Evolutionary conservation across 768 basidiomycete species (phyloP), one percentile per base, ranked within the genome.

Genomic region (Suillus lakei): DNA sequence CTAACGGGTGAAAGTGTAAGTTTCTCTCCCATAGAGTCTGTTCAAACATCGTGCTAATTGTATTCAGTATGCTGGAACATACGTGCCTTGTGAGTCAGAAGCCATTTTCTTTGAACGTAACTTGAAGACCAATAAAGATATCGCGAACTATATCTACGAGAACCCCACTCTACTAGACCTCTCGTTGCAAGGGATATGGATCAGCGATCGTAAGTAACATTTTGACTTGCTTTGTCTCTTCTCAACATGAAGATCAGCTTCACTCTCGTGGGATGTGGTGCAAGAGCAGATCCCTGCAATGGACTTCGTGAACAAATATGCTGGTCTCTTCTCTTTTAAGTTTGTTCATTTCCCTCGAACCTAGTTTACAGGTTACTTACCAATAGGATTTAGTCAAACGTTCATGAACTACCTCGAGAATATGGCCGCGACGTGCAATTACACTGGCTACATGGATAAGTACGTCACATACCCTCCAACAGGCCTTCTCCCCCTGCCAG

Each of bases 1-100:
- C 69, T 92, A 3, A 80, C 85, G 16, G 91, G 91, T 30, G 91
- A 92, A 79, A 92, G 91, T 74, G 91, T 92, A 71, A 73, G 91
- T 70, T 10, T 18, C 1, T 56, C 39, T 39, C 28, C 18, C 5
- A 23, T n/a, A 38, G 12, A 58, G 41, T 28, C 30, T 23, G 16
- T 54, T 15, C 56, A n/a, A 32, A 18, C 18, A 23, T 28, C 1
- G 44, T 21, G n/a, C 13, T 62, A 9, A 43, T 44, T 18, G 10
- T n/a, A 60, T 63, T 15, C 66, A 91, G 91, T 92, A 91, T 67
- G 91, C 90, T 1, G 92, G 91, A 66, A 87, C 72, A 79, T 92
- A 91, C 82, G 75, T 86, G 41, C 85, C 86, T 59, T 79, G 88
- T 86, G 64, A 73, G 85, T 76, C 2, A 10, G 50, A 21, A 50